phyloP scores from a whole-genome alignment of 139 green algal genomes.

The Mesotaenium endlicherianum region DNA sequence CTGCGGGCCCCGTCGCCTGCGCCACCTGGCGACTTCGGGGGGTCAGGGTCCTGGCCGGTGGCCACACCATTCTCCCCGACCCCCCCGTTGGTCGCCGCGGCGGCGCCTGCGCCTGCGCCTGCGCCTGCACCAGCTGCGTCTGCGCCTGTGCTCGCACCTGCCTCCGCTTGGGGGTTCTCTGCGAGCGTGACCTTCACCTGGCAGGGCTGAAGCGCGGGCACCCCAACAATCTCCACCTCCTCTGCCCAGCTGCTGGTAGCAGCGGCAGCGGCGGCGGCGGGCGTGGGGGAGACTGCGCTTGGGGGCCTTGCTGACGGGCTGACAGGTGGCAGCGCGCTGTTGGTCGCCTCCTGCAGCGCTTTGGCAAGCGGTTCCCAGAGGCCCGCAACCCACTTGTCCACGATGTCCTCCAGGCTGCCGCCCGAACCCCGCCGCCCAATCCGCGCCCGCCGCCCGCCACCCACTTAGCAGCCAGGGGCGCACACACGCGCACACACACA shows the following conservation, averaged over 20 bases:
- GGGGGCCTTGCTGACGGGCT: no score
- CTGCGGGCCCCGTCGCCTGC: no score
- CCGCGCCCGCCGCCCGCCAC: neutral
- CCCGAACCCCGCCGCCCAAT: neutral
- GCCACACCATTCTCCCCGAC: no score
- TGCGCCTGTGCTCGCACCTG: neutral
- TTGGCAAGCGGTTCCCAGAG: constrained; percentile 69
- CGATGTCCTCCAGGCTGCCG: constrained; percentile 57
- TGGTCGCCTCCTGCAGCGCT: constrained; percentile 10
- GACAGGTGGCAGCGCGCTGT: no score
- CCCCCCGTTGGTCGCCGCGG: no score
- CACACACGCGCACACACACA: no score
- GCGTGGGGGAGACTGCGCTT: no score
- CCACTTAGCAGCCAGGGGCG: neutral
- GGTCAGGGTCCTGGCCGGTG: no score
- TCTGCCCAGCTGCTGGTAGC: neutral
- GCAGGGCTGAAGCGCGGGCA: constrained; percentile 64
- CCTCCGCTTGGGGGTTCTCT: neutral
- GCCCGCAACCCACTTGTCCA: constrained; percentile 78
- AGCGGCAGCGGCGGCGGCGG: no score
- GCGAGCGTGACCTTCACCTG: constrained; percentile 7
- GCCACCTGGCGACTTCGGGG: no score
- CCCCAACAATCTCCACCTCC: constrained; percentile 56
- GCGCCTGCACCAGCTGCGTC: constrained; percentile 28
- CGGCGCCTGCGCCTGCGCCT: constrained; percentile 14